A percentile compares a stretch with the other conserved stretches of the same genome.
Conservation (phyloP, 768 basidiomycete genomes). For the Rossbeevera mucosa region DNA sequence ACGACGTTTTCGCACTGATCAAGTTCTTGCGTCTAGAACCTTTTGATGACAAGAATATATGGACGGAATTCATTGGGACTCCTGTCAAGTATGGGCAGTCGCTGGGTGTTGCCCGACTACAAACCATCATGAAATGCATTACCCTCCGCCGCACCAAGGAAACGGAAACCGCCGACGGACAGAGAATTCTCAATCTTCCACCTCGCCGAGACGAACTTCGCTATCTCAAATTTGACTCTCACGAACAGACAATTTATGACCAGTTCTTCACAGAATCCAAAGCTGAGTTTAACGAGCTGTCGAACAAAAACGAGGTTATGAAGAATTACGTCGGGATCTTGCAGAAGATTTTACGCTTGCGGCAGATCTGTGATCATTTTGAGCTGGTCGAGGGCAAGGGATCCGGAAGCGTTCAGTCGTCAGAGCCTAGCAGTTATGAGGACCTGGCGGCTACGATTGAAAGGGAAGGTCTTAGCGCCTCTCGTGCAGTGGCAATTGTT, state of each 20-base stretch:
- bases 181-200: conserved; percentile 81
- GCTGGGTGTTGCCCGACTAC: conserved; percentile 86
- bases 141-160: conserved; percentile 97
- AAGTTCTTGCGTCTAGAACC: conserved; percentile 92
- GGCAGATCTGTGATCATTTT: conserved; percentile 97
- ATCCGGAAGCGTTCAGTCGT: conserved; percentile 39
- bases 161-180: conserved; percentile 72
- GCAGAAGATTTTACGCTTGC: conserved; percentile 91
- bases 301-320: conserved; percentile 88
- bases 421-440: conserved; percentile 61
- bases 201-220: conserved; percentile 87
- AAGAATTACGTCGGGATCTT: conserved; percentile 98
- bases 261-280: conserved; percentile 86
- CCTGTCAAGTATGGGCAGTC: conserved; percentile 91
- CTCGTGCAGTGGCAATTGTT: conserved; percentile 79
- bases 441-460: conserved; percentile 72
- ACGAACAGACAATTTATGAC: conserved; percentile 84
- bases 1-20: conserved; percentile 95
- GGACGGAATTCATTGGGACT: conserved; percentile 90
- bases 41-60: conserved; percentile 87
- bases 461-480: conserved; percentile 70
- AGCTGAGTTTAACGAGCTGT: conserved; percentile 84
- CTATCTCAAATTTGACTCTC: conserved; percentile 74
- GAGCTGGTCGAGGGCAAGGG: conserved; percentile 79
- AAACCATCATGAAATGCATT: conserved; percentile 95